Evolutionary conservation across 2,329 filamentous ascomycete species (phyloP), one percentile per base, ranked within the genome.

Genomic region (Xenosphaeropsis pyriputrescens): DNA sequence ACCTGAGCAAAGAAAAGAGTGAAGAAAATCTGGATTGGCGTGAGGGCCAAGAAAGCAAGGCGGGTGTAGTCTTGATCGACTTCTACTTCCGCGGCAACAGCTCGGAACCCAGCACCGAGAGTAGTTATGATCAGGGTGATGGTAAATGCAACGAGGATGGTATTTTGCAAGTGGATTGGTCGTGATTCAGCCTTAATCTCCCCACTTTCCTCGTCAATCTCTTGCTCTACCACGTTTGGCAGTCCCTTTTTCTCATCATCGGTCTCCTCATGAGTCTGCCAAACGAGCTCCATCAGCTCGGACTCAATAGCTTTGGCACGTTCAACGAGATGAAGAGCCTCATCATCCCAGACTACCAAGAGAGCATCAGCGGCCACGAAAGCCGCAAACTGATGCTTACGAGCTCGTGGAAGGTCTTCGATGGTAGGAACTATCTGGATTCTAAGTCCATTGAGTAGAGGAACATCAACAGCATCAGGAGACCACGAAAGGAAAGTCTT

Each of bases 331-430:
- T 85, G 75, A 39, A 79, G 64, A 1, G 82, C 72, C 40, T 88
- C 80, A 46, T 89, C 83, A 46, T 89, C 83, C 84, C 84, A 91
- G 1, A 89, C 81, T 2, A 89, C 63, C 1, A 91, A 62, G 5
- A 88, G 62, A 4, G 73, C 72, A 43, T 83, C 76, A 0, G 71
- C 72, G 2, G 79, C 75, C 32, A 89, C 68, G 53, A 89, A 88
- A 6, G 84, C 83, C 11, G 82, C 83, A 46, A 81, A 86, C 53
- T 89, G 83, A 53, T 85, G 74, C 55, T 85, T 88, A 41, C 82
- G 69, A 5, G 80, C 81, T 31, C 73, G 67, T 0, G 75, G 67
- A 4, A 86, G 65, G 50, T 85, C 79, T 13, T 79, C 71, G 34
- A 86, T 69, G 0, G 73, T 79, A 0, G 79, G 79, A 8, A 86